phyloP scores from a whole-genome alignment of 1,284 basidiomycete species.

The Cryptococcus sp. region DNA sequence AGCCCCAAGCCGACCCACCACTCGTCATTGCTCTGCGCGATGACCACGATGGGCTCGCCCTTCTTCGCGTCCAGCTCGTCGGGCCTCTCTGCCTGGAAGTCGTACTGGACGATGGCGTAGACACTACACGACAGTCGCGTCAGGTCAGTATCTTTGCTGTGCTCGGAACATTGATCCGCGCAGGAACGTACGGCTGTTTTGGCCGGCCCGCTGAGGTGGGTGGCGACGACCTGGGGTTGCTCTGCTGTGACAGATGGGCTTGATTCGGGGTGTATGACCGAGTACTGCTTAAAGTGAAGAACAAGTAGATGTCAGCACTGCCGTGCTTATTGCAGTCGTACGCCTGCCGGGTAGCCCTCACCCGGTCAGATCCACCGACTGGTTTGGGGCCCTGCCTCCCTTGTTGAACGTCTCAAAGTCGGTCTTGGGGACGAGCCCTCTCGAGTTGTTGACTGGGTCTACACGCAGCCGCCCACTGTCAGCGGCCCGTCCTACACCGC shows the following conservation, averaged over 20 bases:
- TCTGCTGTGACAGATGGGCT: conserved; percentile 16
- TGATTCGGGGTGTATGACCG: conserved; percentile 25
- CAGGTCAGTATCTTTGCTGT: background rate
- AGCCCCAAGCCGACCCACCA: conserved; percentile 39
- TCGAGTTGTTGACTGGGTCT: conserved; percentile 81
- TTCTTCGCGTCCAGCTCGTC: conserved; percentile 94
- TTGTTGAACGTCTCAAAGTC: conserved; percentile 87
- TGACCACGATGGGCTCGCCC: conserved; percentile 84
- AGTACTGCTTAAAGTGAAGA: background rate
- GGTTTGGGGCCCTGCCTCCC: conserved; percentile 49
- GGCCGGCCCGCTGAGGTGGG: conserved; percentile 12
- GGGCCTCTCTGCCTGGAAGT: conserved; percentile 88
- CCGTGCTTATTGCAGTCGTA: background rate
- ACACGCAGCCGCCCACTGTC: background rate
- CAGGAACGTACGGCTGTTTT: conserved; percentile 25
- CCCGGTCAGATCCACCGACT: conserved; percentile 16
- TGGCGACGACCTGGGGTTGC: conserved; percentile 21
- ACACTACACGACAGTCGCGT: conserved; percentile 31
- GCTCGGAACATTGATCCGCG: background rate
- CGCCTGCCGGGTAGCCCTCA: background rate
- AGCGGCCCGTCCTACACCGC: conserved; percentile 2
- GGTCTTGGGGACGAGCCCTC: conserved; percentile 81
- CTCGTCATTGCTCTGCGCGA: conserved; percentile 52
- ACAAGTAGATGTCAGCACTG: background rate
- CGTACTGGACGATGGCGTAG: conserved; percentile 92